Conservation (phyloP, 2,329 filamentous ascomycete genomes). For the Epichloe brachyelytri region DNA sequence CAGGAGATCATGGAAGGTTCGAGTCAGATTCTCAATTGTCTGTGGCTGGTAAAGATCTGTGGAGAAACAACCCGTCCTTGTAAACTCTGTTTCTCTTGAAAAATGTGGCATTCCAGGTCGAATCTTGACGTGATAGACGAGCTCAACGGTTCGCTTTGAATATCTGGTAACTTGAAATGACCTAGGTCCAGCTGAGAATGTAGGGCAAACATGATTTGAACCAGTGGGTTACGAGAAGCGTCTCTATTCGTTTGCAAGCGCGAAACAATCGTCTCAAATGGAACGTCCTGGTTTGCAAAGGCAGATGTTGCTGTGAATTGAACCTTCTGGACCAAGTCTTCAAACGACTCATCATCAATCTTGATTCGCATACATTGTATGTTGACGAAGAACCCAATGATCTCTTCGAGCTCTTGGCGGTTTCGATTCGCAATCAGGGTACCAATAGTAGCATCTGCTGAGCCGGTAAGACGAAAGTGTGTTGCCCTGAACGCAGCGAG, state of each 20-base stretch:
- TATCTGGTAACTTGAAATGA: conserved; percentile 8
- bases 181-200: conserved; percentile 13
- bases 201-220: conserved; percentile 10
- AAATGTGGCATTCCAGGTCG: conserved; percentile 9
- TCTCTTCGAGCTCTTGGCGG: conserved; percentile 10
- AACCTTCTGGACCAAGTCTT: not conserved
- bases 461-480: not conserved
- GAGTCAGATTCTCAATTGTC: not conserved
- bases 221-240: conserved; percentile 9
- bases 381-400: conserved; percentile 16
- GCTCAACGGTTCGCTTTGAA: conserved; percentile 5
- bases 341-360: not conserved
- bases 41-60: not conserved
- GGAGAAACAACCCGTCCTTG: not conserved
- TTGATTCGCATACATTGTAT: conserved; percentile 14
- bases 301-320: not conserved
- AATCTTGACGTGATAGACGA: conserved; percentile 8
- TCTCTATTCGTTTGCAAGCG: conserved; percentile 7
- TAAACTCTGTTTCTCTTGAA: not conserved
- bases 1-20: not conserved
- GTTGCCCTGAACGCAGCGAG: not conserved
- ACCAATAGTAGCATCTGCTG: conserved; percentile 5
- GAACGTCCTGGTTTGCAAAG: conserved; percentile 11
- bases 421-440: conserved; percentile 12
- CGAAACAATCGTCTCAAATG: conserved; percentile 9